Base-by-base conservation (phyloP, 1,284 basidiomycete species). In the Cryptococcus hybrid region DNA sequence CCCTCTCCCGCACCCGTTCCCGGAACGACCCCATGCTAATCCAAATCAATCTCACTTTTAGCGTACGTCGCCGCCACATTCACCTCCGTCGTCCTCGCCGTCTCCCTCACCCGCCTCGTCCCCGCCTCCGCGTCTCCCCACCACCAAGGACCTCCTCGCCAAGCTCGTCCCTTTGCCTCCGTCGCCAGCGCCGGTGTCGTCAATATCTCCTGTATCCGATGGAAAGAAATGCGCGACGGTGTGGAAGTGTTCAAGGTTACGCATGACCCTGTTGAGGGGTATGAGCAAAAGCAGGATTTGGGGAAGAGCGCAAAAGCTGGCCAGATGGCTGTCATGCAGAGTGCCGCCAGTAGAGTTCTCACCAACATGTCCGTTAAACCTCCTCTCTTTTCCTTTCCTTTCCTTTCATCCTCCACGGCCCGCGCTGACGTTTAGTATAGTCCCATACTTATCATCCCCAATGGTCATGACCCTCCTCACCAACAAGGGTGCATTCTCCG, bases 141-240 rank as follows among this genome's bases (percentile, higher is more conserved):
- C 68, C 0, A 69, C 76, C 1, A 75, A 74, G 51, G 66, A 73
- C n/a, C 61, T 81, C 7, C 67, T 81, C 7, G 67, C 64, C 24
- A 77, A 78, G 42, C 73, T 83, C 24, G 81, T 83, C 0, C 82
- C 0, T 83, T 83, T 57, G 81, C 76, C 2, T 75, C 77, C 38
- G 82, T 83, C 9, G 82, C 82, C 2, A 73, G 71, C 12, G 80
- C 80, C 7, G 80, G 80, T 39, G 75, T 79, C 42, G 80, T 81
- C 59, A 82, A 82, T 63, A 81, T 82, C 56, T 78, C 78, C 8
- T 77, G 80, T 60, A 83, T 83, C 75, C 67, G 82, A 15, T 83
- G 81, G 82, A 83, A 83, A 64, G 82, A 83, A 71, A 82, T 83
- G 73, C 68, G 78, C 7, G 80, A 83, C 59, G 82, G 82, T 15